Base-by-base conservation (phyloP, 2,329 filamentous ascomycete species). In the Botryosphaeria dothidea region DNA sequence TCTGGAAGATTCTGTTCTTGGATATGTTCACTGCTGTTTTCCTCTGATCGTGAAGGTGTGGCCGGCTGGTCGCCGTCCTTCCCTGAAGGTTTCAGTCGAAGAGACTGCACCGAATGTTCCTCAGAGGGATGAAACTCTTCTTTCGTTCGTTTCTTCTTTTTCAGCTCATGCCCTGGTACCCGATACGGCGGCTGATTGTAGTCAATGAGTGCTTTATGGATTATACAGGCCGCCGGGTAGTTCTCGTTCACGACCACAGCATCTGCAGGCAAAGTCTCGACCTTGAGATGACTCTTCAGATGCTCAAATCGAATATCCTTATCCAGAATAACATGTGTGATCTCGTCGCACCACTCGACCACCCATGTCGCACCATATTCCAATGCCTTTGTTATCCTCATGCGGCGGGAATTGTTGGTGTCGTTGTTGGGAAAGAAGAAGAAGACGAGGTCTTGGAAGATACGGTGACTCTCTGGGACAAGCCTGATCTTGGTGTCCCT, bases 251-350 rank as follows among this genome's bases (percentile, higher is more conserved):
- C 80, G 3, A 96, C 70, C 1, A 82, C 70, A 13, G 86, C 73
- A n/a, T 76, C 71, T 69, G 84, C 83, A 23, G 86, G 83, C 56
- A 88, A 70, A 2, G 69, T 68, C 3, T 81, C 75, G 5, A 81
- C 31, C 65, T 83, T 82, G 3, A 92, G 73, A 67, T 85, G 82
- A 11, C 78, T 80, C 63, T 88, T 74, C 6, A 96, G 80, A 65
- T 93, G 86, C 3, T 82, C 77, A 72, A 88, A 93, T 0, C 79
- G 80, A 57, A 95, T 78, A 1, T 78, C 78, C 68, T 87, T 89
- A 72, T 97, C 93, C 1, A 92, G 89, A 66, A 98, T 84, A 56
- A 96, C 80, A 77, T 97, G 92, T 0, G 90, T 96, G 23, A 73
- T 45, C 6, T 77, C 77, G 0, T 75, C 70, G 31, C 76, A 75